Evolutionary conservation across 2,329 filamentous ascomycete species (phyloP).

Genomic region (Sphaerostilbella broomeana): DNA sequence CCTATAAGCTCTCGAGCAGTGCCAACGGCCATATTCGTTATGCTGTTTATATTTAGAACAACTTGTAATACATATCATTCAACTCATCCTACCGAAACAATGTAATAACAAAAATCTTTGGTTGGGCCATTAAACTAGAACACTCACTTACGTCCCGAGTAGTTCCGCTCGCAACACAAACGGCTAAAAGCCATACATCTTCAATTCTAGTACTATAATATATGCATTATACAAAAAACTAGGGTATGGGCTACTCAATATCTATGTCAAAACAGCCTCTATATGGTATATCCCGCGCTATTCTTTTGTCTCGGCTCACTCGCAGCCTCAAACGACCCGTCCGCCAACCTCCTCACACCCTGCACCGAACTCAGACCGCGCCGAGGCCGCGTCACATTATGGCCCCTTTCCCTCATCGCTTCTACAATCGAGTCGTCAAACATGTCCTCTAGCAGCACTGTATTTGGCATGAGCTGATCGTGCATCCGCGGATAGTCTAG

Average conservation of each 20-base stretch:
- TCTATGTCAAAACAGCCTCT: slow-evolving; percentile 8
- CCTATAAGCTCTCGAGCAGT: no score
- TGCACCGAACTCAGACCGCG: slow-evolving; percentile 64
- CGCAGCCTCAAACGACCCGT: slow-evolving; percentile 71
- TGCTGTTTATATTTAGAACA: no score
- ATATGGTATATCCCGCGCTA: slow-evolving; percentile 55
- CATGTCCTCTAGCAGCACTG: slow-evolving; percentile 57
- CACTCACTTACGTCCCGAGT: no score
- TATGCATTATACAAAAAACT: not conserved
- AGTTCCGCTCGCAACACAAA: no score
- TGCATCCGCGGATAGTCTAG: slow-evolving; percentile 65
- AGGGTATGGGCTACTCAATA: not conserved
- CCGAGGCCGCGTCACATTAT: slow-evolving; percentile 64
- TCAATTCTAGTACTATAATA: no score
- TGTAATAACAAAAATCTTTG: no score
- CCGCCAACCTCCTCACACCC: slow-evolving; percentile 51
- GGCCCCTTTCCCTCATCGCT: slow-evolving; percentile 57
- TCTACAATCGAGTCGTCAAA: slow-evolving; percentile 60
- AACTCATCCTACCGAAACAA: no score
- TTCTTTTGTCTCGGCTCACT: slow-evolving; percentile 68
- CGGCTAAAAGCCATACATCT: no score
- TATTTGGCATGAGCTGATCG: slow-evolving; percentile 73
- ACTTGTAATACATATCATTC: no score
- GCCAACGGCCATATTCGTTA: no score
- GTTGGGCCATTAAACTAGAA: no score